Percentiles rank a stretch among this genome's conserved stretches.
These are phyloP conservation scores for Colletotrichum tamarilloi DNA, from an alignment of 2,329 filamentous ascomycete genomes.

Conservation along the genomic window DNA sequence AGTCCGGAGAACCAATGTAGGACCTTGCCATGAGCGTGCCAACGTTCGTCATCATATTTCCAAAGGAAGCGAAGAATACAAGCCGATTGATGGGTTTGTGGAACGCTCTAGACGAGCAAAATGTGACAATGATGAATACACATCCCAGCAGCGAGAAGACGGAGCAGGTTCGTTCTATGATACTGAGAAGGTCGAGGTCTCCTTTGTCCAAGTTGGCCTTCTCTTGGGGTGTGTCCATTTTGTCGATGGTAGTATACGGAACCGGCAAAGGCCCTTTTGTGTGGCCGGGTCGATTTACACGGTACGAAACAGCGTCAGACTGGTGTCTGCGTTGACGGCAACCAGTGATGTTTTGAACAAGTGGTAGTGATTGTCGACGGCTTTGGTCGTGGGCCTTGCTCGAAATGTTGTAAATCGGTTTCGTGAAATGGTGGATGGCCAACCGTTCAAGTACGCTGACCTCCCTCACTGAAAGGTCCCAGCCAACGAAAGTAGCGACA, in stretches of 20 bases:
- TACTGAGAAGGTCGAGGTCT: conserved; percentile 66
- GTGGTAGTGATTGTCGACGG: neutral
- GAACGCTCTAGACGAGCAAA: conserved; percentile 74
- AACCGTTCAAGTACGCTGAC: neutral
- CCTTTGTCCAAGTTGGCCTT: conserved; percentile 27
- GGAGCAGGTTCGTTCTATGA: conserved; percentile 76
- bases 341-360: neutral
- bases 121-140: conserved; percentile 78
- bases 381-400: neutral
- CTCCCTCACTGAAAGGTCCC: neutral
- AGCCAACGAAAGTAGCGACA: neutral
- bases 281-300: neutral
- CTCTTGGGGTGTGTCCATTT: conserved; percentile 10
- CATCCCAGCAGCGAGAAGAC: conserved; percentile 78
- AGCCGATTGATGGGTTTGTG: conserved; percentile 89
- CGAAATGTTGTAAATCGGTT: neutral
- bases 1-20: conserved; percentile 61
- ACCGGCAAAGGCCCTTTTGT: neutral
- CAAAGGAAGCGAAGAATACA: conserved; percentile 85
- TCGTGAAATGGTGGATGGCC: neutral
- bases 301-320: neutral
- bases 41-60: conserved; percentile 82
- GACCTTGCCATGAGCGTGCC: conserved; percentile 78
- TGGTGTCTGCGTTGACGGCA: neutral
- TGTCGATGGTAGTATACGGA: neutral